Base-by-base conservation (phyloP, 352 stramenopile genomes). In the Thraustotheca clavata region DNA sequence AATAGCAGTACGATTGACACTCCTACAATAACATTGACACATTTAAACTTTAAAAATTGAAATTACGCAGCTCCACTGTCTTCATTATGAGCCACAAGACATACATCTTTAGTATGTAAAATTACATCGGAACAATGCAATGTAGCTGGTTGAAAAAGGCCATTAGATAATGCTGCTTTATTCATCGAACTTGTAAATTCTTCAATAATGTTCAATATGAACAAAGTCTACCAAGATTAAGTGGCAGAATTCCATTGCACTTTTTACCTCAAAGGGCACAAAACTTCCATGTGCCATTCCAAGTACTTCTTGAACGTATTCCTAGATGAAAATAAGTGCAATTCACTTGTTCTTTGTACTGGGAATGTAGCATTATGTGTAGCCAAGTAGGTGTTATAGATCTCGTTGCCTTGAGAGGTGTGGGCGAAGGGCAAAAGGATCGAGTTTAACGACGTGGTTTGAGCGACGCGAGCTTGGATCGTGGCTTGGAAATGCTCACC, bases 191-290 rank as follows among this genome's bases (percentile, higher is more conserved):
- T 76, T 20, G 80, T 76, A 26, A 83, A 90, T 52, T 90, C 79
- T 49, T 90, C 81, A 22, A 84, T 71, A n/a, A 90, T 67, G 69
- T 90, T 90, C 65, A 83, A 69, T 39, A 88, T 67, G 52, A 90
- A 90, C 33, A 90, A 62, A 8, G 72, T 85, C 69, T 76, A 62
- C n/a, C 14, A 20, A 49, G 0, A 34, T 14, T 12, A n/a, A 22
- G 8, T 67, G 11, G 43, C 2, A 52, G 43, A 18, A 52, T 26
- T 2, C 14, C 7, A 2, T 52, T 3, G 0, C 5, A 3, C n/a
- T 11, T 12, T 0, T 12, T 41, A 76, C 71, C 68, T 81, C 72
- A 31, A 90, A 90, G 4, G 74, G 55, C 9, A 87, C 49, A 6
- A 49, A 70, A 36, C 79, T 88, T 52, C 79, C 81, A 39, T 85